Evolutionary conservation across 2,329 filamentous ascomycete species (phyloP), one percentile per base, ranked within the genome.

Genomic region (Lachnum nothofagi): DNA sequence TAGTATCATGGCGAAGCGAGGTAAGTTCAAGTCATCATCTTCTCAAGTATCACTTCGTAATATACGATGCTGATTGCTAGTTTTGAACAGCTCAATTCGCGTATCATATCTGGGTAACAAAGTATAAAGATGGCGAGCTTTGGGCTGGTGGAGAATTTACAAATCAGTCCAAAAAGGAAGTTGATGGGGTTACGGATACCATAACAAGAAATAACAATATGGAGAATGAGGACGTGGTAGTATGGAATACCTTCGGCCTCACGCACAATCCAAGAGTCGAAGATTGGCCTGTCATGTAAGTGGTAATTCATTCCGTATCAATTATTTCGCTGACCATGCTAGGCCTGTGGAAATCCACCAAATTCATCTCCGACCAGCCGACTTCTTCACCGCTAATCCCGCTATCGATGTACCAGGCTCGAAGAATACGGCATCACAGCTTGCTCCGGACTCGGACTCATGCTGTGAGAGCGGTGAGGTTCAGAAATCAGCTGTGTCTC

Each of bases 191-290:
- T 25, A 40, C 60, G 88, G 87, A 95, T 69, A 74, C 75, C 44
- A 88, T 94, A 64, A 80, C 86, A 54, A 83, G 95, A 69, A 78
- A 87, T 2, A 90, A 95, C 71, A 89, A 95, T 0, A 88, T 89
- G 0, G 89, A 95, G 65, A 94, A 90, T 7, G 89, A 85, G 0
- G 90, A 90, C 60, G 84, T 88, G 58, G 89, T 95, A 3, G 77
- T 95, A 6, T 95, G 90, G 90, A 89, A 95, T 69, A 93, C 87
- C 0, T 95, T 95, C 63, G 89, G 89, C 24, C 74, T 95, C 20
- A 90, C 85, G 2, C 90, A 95, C 65, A 90, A 95, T 72, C 89
- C 90, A 0, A 73, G 86, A 0, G 88, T 88, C 0, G 90, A 95
- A 63, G 90, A 95, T 67, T 95, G 87, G 72, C 90, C 90, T 19